Evolutionary conservation across 2,329 filamentous ascomycete species (phyloP).

Genomic region (Colletotrichum horii): DNA sequence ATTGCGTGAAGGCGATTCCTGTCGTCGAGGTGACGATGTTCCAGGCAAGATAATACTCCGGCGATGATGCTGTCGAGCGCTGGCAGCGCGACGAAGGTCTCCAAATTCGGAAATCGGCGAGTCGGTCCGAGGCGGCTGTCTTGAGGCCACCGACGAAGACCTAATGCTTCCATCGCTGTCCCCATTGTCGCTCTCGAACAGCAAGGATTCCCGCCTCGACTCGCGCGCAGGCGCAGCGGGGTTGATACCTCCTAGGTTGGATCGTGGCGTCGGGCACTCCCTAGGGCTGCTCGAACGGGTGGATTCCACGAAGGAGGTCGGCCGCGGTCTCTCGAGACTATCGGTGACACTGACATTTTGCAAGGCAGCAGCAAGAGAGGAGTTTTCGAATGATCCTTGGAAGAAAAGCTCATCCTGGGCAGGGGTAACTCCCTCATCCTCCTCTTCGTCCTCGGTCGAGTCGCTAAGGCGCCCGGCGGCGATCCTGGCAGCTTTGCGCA

Average conservation of each 20-base stretch:
- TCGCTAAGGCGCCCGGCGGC: slow-evolving; percentile 85
- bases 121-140: slow-evolving; percentile 74
- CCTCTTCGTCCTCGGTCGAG: slow-evolving; percentile 68
- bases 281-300: slow-evolving; percentile 88
- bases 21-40: slow-evolving; percentile 78
- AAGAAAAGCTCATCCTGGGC: slow-evolving; percentile 61
- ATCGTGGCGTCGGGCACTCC: slow-evolving; percentile 90
- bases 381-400: slow-evolving; percentile 61
- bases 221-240: slow-evolving; percentile 63
- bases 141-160: slow-evolving; percentile 77
- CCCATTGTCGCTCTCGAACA: slow-evolving; percentile 82
- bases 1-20: slow-evolving; percentile 84
- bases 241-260: slow-evolving; percentile 68
- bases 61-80: slow-evolving; percentile 82
- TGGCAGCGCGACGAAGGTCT: slow-evolving; percentile 75
- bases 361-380: slow-evolving; percentile 63
- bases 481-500: slow-evolving; percentile 87
- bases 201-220: slow-evolving; percentile 77
- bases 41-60: slow-evolving; percentile 85
- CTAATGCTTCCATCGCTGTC: slow-evolving; percentile 89
- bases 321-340: slow-evolving; percentile 59
- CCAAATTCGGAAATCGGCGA: slow-evolving; percentile 90
- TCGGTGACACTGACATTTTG: slow-evolving; percentile 47
- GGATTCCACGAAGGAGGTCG: slow-evolving; percentile 63
- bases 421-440: slow-evolving; percentile 46